These are phyloP conservation scores for Nemania sp. DNA, from an alignment of 2,329 filamentous ascomycete genomes.

Conservation along the genomic window DNA sequence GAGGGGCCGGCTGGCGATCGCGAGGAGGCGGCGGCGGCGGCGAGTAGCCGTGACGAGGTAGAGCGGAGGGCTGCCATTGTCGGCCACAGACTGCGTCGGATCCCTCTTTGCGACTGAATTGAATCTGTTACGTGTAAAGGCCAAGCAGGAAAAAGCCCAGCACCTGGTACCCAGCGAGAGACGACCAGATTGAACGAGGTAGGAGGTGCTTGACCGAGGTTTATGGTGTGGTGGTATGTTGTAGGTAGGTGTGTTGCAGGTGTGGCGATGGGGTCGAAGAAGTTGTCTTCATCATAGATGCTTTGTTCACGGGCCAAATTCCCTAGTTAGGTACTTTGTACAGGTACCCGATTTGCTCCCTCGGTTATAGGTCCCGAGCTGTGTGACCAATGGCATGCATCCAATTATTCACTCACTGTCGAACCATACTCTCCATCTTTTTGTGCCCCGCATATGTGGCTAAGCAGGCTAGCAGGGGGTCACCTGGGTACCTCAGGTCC, in stretches of 20 bases:
- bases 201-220: constrained; percentile 24
- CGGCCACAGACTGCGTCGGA: constrained; percentile 26
- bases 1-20: constrained; percentile 47
- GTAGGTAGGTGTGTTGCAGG: not conserved
- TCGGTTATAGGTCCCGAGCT: constrained; percentile 35
- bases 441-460: not conserved
- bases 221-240: not conserved
- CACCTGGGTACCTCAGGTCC: too few species aligned
- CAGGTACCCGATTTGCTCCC: constrained; percentile 37
- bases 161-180: not conserved
- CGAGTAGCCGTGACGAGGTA: constrained; percentile 57
- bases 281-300: constrained; percentile 39
- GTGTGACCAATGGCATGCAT: constrained; percentile 35
- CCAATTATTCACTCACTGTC: constrained; percentile 40
- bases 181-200: not conserved
- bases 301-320: constrained; percentile 23
- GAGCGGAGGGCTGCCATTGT: constrained; percentile 67
- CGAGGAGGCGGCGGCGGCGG: constrained; percentile 51
- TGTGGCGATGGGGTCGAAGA: constrained; percentile 31
- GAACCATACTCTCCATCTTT: constrained; percentile 20
- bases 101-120: not conserved
- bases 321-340: too few species aligned
- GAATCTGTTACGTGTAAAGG: too few species aligned
- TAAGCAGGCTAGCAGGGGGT: too few species aligned
- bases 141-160: not conserved